These are phyloP conservation scores for Boletus rubescentipes DNA, from an alignment of 768 basidiomycete genomes.

Conservation along the genomic window DNA sequence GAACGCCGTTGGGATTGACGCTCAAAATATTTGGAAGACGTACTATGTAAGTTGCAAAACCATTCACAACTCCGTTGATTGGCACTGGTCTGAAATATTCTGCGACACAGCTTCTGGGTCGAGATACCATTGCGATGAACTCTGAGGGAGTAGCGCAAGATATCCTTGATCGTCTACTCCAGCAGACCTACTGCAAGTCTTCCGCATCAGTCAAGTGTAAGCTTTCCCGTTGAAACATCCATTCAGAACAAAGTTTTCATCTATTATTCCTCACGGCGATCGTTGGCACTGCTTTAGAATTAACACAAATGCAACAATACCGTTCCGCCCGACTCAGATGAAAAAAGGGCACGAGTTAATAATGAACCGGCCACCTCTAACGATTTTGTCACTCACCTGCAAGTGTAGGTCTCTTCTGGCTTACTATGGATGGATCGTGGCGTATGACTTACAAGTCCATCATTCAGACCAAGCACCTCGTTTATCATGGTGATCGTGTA, in stretches of 20 bases:
- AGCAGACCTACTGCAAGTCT: constrained; percentile 3
- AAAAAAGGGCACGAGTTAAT: constrained; percentile 30
- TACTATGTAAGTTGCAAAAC: too few species aligned
- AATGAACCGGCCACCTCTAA: too few species aligned
- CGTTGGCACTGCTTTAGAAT: constrained; percentile 14
- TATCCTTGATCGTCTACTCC: constrained; percentile 16
- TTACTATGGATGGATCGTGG: too few species aligned
- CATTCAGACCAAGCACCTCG: too few species aligned
- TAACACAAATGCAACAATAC: constrained; percentile 18
- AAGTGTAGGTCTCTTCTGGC: too few species aligned
- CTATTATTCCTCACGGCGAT: constrained; percentile 22
- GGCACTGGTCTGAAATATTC: too few species aligned
- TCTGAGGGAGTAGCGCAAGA: constrained; percentile 12
- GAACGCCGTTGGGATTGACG: constrained; percentile 5
- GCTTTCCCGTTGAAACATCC: not conserved
- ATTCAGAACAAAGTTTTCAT: constrained; percentile 10
- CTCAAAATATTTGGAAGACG: too few species aligned
- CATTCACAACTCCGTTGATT: too few species aligned
- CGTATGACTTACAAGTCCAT: too few species aligned
- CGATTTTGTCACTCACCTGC: too few species aligned
- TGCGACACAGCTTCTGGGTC: constrained; percentile 8
- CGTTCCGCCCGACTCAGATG: constrained; percentile 32
- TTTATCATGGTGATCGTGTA: too few species aligned
- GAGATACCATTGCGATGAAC: constrained; percentile 15
- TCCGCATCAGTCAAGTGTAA: constrained; percentile 3